Evolutionary conservation across 2,329 filamentous ascomycete species (phyloP).

Genomic region (Cercospora sojina): DNA sequence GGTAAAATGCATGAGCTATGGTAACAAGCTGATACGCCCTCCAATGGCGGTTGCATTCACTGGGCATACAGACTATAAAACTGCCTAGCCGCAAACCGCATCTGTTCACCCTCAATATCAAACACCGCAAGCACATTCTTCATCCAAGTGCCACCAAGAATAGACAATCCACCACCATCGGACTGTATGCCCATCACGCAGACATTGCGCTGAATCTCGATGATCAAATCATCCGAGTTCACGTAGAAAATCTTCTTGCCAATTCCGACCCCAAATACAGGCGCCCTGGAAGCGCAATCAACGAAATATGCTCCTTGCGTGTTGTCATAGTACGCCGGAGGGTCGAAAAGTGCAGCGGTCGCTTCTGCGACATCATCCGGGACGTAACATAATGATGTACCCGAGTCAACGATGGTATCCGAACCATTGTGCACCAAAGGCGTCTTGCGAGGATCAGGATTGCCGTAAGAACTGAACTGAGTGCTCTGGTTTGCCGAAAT

Average conservation of each 20-base stretch:
- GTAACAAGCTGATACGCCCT: not conserved
- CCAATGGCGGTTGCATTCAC: not conserved
- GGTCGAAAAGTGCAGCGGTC: constrained; percentile 46
- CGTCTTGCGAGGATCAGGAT: constrained; percentile 23
- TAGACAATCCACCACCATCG: constrained; percentile 37
- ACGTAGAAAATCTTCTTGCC: constrained; percentile 38
- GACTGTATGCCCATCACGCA: constrained; percentile 40
- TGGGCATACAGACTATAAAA: constrained; percentile 22
- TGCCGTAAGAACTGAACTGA: constrained; percentile 30
- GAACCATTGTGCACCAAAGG: constrained; percentile 34
- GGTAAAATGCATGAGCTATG: not conserved
- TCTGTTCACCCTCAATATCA: constrained; percentile 49
- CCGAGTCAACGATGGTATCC: constrained; percentile 48
- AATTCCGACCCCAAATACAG: constrained; percentile 45
- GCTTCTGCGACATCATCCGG: constrained; percentile 40
- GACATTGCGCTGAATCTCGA: constrained; percentile 19
- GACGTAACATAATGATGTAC: constrained; percentile 45
- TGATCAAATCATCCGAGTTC: constrained; percentile 34
- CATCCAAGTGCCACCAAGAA: constrained; percentile 51
- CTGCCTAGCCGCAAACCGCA: constrained; percentile 48
- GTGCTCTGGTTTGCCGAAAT: constrained; percentile 23
- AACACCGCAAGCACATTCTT: constrained; percentile 54
- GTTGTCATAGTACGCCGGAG: constrained; percentile 41
- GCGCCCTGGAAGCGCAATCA: constrained; percentile 44
- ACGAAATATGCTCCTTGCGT: constrained; percentile 41